These are phyloP conservation scores for Adansonia gregorii DNA, from an alignment of 441 rosid species.

Conservation along the genomic window DNA sequence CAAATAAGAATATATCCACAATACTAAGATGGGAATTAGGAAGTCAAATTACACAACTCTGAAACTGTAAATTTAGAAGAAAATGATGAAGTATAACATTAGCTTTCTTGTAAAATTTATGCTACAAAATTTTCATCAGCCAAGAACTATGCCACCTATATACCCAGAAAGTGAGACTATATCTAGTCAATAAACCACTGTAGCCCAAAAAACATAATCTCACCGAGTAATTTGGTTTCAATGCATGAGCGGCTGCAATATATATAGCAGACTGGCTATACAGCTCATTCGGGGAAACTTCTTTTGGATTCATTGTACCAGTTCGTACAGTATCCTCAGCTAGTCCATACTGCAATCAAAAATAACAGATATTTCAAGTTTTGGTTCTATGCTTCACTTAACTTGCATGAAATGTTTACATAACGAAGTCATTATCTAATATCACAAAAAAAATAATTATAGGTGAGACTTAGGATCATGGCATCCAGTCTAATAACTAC, in stretches of 20 bases:
- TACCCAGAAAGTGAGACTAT: neutral
- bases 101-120: constrained; percentile 10
- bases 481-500: constrained; percentile 4
- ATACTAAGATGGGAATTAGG: neutral
- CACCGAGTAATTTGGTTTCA: constrained; percentile 96
- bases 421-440: constrained; percentile 10
- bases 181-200: constrained; percentile 32
- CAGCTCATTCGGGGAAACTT: constrained; percentile 82
- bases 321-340: constrained; percentile 97
- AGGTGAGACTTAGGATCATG: constrained; percentile 28
- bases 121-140: neutral
- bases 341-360: constrained; percentile 79
- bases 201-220: constrained; percentile 19
- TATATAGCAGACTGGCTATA: constrained; percentile 97
- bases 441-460: constrained; percentile 7
- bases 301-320: constrained; percentile 69
- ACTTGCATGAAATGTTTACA: neutral
- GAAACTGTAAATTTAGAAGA: constrained; percentile 7
- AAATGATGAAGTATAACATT: neutral
- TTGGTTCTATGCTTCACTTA: neutral
- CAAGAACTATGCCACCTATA: constrained; percentile 6
- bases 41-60: constrained; percentile 13
- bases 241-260: constrained; percentile 98
- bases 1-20: constrained; percentile 20
- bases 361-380: constrained; percentile 19